phyloP scores from a whole-genome alignment of 164 flowering plant genomes.

The Vitis rupestris region DNA sequence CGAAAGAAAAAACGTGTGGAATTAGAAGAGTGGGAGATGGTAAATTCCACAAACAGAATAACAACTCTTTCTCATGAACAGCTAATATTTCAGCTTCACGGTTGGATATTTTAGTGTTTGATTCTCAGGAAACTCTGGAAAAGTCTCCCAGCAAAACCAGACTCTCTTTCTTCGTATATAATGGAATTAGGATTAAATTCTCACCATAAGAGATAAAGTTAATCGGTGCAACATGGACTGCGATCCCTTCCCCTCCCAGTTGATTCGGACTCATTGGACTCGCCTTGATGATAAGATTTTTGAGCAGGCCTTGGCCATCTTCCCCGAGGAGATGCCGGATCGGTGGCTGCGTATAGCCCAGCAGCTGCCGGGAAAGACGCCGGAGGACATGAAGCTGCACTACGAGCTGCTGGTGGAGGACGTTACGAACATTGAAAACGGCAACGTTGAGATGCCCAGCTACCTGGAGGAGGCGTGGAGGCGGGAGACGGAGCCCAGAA shows the following conservation, averaged over 20 bases:
- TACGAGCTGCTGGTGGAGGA: slow-evolving; percentile 55
- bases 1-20: too few species aligned
- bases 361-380: slow-evolving; percentile 46
- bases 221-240: too few species aligned
- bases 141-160: too few species aligned
- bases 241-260: neutral
- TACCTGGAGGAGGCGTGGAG: slow-evolving; percentile 38
- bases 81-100: too few species aligned
- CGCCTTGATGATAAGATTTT: slow-evolving; percentile 57
- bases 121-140: too few species aligned
- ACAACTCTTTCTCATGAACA: too few species aligned
- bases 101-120: too few species aligned
- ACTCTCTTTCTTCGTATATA: too few species aligned
- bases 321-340: slow-evolving; percentile 40
- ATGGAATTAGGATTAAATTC: too few species aligned
- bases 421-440: slow-evolving; percentile 56
- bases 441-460: slow-evolving; percentile 48
- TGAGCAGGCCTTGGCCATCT: slow-evolving; percentile 50
- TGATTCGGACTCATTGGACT: slow-evolving; percentile 29
- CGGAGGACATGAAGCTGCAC: slow-evolving; percentile 47
- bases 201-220: too few species aligned
- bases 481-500: slow-evolving; percentile 13
- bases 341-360: slow-evolving; percentile 63
- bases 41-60: too few species aligned
- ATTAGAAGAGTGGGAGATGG: too few species aligned